phyloP scores from a whole-genome alignment of 2,329 filamentous ascomycete genomes.

The Phaeosphaeria sp. region DNA sequence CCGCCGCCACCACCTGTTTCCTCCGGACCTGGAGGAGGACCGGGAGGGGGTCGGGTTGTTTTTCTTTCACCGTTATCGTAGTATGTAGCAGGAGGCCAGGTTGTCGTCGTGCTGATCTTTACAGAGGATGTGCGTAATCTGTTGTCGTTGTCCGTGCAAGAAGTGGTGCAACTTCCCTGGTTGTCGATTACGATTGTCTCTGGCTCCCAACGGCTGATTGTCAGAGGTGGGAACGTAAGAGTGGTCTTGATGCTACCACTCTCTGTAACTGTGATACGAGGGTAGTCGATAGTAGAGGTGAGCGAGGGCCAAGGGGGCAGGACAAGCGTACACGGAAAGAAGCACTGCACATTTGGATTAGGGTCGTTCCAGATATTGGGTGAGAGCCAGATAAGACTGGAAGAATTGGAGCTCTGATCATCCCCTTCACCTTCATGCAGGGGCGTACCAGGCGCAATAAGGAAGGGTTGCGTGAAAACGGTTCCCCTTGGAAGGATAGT shows the following conservation, averaged over 20 bases:
- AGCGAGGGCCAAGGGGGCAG: constrained; percentile 7
- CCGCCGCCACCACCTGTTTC: background rate
- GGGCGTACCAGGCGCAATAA: constrained; percentile 15
- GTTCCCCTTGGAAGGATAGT: constrained; percentile 46
- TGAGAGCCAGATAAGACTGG: constrained; percentile 10
- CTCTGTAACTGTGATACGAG: constrained; percentile 10
- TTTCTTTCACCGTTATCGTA: background rate
- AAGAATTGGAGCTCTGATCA: constrained; percentile 8
- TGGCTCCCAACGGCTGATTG: constrained; percentile 10
- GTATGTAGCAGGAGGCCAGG: constrained; percentile 6
- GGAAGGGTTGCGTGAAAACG: constrained; percentile 55
- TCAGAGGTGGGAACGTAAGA: constrained; percentile 10
- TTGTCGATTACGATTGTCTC: constrained; percentile 4
- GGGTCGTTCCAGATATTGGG: constrained; percentile 9
- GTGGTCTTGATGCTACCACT: constrained; percentile 8
- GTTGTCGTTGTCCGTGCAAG: constrained; percentile 1
- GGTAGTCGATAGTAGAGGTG: constrained; percentile 13
- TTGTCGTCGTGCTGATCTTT: constrained; percentile 2
- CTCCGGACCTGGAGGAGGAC: background rate
- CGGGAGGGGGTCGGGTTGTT: background rate
- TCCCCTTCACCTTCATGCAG: constrained; percentile 9
- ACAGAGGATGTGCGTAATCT: constrained; percentile 3
- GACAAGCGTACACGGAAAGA: constrained; percentile 11
- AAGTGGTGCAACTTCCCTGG: background rate
- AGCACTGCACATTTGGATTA: constrained; percentile 9